A percentile compares a stretch with the other conserved stretches of the same genome.
phyloP scores from a whole-genome alignment of 2,329 filamentous ascomycete species.

The Penicillium sp. region DNA sequence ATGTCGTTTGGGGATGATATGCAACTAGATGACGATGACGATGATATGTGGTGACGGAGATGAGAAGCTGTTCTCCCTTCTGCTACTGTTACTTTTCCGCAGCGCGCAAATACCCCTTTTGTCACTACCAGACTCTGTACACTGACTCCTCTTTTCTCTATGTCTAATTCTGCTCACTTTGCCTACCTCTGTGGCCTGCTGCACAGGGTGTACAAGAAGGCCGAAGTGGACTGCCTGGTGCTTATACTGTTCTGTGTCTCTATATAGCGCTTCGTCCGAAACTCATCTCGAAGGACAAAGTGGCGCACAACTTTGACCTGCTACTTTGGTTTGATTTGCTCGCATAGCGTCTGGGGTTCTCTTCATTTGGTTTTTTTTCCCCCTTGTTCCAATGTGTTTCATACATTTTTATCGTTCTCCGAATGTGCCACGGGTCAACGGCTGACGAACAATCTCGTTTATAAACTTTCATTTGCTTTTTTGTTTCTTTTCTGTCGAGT shows the following conservation, averaged over 20 bases:
- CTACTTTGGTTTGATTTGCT: slow-evolving; percentile 37
- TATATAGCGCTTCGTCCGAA: slow-evolving; percentile 28
- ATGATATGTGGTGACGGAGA: slow-evolving; percentile 55
- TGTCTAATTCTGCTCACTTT: slow-evolving; percentile 1
- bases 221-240: slow-evolving; percentile 11
- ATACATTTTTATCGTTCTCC: slow-evolving; percentile 21
- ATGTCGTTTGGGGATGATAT: slow-evolving; percentile 47
- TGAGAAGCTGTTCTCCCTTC: slow-evolving; percentile 26
- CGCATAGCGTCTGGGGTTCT: slow-evolving; percentile 46
- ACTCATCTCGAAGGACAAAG: slow-evolving; percentile 18
- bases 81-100: slow-evolving; percentile 33
- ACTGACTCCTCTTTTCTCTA: slow-evolving; percentile 26
- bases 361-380: slow-evolving; percentile 25
- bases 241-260: slow-evolving; percentile 20
- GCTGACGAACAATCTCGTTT: slow-evolving; percentile 11
- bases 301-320: slow-evolving; percentile 21
- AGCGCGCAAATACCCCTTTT: slow-evolving; percentile 40
- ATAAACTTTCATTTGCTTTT: neutral
- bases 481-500: neutral
- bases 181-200: neutral
- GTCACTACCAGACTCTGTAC: slow-evolving; percentile 35
- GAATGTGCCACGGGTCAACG: slow-evolving; percentile 11
- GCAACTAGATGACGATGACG: slow-evolving; percentile 50
- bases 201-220: slow-evolving; percentile 16
- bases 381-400: slow-evolving; percentile 18